Evolutionary conservation across 1,284 basidiomycete species (phyloP).

Genomic region (Neolentinus lepideus): DNA sequence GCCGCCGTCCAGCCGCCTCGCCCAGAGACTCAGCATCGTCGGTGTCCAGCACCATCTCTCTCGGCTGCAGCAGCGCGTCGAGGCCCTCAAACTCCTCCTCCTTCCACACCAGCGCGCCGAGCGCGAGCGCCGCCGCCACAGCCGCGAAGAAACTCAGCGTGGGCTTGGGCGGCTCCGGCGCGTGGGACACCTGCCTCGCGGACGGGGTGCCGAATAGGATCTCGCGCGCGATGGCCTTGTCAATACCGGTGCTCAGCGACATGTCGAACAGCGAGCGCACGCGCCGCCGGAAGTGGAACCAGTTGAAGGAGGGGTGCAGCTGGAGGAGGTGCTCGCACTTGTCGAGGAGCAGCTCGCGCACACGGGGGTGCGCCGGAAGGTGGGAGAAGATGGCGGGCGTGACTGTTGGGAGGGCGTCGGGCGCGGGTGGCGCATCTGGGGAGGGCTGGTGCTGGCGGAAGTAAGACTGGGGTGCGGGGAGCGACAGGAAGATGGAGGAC

Average conservation of each 20-base stretch:
- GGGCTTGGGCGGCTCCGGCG: slow-evolving; percentile 24
- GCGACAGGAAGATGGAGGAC: slow-evolving; percentile 4
- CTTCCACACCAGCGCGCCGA: slow-evolving; percentile 38
- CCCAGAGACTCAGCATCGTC: slow-evolving; percentile 10
- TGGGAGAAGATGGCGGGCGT: slow-evolving; percentile 29
- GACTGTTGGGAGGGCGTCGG: slow-evolving; percentile 24
- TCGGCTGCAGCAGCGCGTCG: slow-evolving; percentile 1
- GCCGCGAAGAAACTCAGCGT: slow-evolving; percentile 54
- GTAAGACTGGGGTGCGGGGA: slow-evolving; percentile 6
- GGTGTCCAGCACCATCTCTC: not conserved
- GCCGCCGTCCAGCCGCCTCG: slow-evolving; percentile 1
- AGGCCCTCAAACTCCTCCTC: slow-evolving; percentile 14
- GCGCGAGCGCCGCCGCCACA: slow-evolving; percentile 44
- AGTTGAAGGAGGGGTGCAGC: slow-evolving; percentile 44
- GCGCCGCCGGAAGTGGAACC: slow-evolving; percentile 39
- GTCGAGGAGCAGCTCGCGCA: slow-evolving; percentile 29
- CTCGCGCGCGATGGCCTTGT: slow-evolving; percentile 15
- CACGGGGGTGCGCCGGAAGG: slow-evolving; percentile 30
- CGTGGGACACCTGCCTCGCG: not conserved
- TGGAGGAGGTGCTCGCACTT: slow-evolving; percentile 36
- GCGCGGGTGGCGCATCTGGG: slow-evolving; percentile 13
- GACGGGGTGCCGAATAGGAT: slow-evolving; percentile 23
- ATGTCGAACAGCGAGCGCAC: slow-evolving; percentile 38
- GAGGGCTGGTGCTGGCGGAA: slow-evolving; percentile 6
- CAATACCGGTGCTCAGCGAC: slow-evolving; percentile 8